Evolutionary conservation across 179 eudicot species (phyloP).

Genomic region (Corrigiola litoralis): DNA sequence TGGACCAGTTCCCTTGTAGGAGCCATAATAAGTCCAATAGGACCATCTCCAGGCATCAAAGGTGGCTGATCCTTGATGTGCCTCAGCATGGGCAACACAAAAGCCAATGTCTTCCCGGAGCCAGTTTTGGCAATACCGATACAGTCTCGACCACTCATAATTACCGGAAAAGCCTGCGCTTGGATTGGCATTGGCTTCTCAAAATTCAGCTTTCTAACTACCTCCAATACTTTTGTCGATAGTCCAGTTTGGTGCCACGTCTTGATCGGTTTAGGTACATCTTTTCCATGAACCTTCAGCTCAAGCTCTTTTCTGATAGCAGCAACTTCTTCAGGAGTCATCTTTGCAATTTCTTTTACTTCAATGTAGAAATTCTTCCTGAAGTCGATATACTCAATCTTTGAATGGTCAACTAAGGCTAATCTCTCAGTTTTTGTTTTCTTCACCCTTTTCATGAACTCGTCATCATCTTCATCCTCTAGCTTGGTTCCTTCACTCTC

Average conservation of each 20-base stretch:
- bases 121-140: conserved; percentile 95
- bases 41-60: conserved; percentile 85
- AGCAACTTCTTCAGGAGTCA: conserved; percentile 68
- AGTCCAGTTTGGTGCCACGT: conserved; percentile 92
- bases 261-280: conserved; percentile 77
- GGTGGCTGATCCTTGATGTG: conserved; percentile 94
- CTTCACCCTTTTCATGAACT: conserved; percentile 90
- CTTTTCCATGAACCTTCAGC: conserved; percentile 85
- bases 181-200: conserved; percentile 96
- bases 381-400: conserved; percentile 71
- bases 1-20: conserved; percentile 94
- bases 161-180: conserved; percentile 84
- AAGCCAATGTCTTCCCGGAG: conserved; percentile 90
- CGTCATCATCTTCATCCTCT: conserved; percentile 91
- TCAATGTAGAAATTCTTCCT: conserved; percentile 85
- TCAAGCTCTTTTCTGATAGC: conserved; percentile 66
- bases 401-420: conserved; percentile 81
- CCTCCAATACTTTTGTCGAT: conserved; percentile 67
- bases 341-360: conserved; percentile 72
- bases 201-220: conserved; percentile 62
- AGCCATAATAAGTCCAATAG: conserved; percentile 90
- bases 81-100: conserved; percentile 89
- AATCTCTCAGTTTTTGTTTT: conserved; percentile 85
- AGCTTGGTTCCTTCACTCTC: conserved; percentile 44
- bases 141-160: conserved; percentile 97